Evolutionary conservation across 768 basidiomycete genomes (phyloP).

Genomic region (Hirschioporus abietinus): DNA sequence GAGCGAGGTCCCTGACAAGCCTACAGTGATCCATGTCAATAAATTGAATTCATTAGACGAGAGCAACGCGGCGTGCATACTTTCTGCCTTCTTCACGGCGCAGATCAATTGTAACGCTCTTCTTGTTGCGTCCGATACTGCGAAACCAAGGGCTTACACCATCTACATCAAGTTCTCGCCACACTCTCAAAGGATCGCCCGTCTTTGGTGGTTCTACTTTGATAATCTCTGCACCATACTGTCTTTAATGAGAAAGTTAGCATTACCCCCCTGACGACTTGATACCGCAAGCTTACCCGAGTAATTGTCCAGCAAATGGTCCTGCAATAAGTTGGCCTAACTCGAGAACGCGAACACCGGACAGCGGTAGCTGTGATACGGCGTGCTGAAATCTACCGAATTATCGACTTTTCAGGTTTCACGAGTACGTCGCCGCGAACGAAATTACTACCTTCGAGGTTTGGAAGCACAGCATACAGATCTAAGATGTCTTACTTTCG

Average conservation of each 20-base stretch:
- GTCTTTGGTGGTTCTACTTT: constrained; percentile 60
- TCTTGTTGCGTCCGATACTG: constrained; percentile 68
- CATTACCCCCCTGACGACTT: background rate
- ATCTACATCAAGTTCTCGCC: constrained; percentile 66
- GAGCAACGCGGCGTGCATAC: constrained; percentile 28
- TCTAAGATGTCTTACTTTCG: too few relatives aligned
- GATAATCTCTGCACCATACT: constrained; percentile 70
- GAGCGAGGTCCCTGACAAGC: constrained; percentile 54
- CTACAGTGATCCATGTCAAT: constrained; percentile 25
- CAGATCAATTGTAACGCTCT: constrained; percentile 64
- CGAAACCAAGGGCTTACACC: constrained; percentile 73
- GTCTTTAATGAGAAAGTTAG: constrained; percentile 29
- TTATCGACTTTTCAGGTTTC: background rate
- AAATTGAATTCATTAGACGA: background rate
- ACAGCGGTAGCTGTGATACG: constrained; percentile 42
- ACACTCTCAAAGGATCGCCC: constrained; percentile 65
- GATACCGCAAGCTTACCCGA: constrained; percentile 41
- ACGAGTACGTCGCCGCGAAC: background rate
- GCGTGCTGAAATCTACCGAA: background rate
- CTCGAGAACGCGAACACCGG: constrained; percentile 61
- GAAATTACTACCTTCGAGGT: background rate
- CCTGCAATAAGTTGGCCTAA: constrained; percentile 69
- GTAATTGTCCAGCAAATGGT: constrained; percentile 66
- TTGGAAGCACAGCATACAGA: too few relatives aligned
- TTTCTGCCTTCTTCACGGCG: constrained; percentile 49